Percentiles rank a stretch among this genome's conserved stretches.
phyloP scores from a whole-genome alignment of 371 early-diverging fungal genomes.

The Fennellomyces sp. region DNA sequence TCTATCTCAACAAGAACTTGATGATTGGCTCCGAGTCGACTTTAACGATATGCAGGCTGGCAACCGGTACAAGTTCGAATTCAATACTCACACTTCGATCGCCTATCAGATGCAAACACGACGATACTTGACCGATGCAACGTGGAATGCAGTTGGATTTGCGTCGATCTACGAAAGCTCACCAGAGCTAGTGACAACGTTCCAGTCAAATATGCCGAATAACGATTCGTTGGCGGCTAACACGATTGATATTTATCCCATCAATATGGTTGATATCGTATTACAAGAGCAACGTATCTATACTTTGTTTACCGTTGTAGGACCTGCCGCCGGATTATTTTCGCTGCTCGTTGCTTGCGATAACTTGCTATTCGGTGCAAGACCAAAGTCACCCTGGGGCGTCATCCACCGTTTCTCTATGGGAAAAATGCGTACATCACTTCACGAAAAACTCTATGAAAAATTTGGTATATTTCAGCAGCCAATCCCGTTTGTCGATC shows the following conservation, averaged over 20 bases:
- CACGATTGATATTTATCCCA: neutral
- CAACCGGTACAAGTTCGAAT: neutral
- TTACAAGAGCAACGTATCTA: neutral
- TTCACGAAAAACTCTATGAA: neutral
- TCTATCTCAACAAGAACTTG: neutral
- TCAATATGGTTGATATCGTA: neutral
- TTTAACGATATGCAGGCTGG: neutral
- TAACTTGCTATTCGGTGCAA: neutral
- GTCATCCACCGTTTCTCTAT: neutral
- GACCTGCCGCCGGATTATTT: neutral
- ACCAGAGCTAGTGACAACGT: neutral
- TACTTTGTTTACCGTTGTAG: neutral
- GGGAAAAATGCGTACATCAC: neutral
- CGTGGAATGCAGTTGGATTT: constrained; percentile 1
- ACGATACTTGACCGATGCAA: neutral
- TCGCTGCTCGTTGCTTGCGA: neutral
- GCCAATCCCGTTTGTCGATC: neutral
- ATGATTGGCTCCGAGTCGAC: neutral
- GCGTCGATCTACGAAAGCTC: neutral
- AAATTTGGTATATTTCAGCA: neutral
- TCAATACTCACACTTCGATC: neutral
- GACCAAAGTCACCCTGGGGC: neutral
- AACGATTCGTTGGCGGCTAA: neutral
- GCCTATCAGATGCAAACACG: neutral
- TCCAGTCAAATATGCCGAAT: neutral